Evolutionary conservation across 805 yeast genomes (phyloP).

Genomic region (Saccharomycopsis oosterbeekiorum): DNA sequence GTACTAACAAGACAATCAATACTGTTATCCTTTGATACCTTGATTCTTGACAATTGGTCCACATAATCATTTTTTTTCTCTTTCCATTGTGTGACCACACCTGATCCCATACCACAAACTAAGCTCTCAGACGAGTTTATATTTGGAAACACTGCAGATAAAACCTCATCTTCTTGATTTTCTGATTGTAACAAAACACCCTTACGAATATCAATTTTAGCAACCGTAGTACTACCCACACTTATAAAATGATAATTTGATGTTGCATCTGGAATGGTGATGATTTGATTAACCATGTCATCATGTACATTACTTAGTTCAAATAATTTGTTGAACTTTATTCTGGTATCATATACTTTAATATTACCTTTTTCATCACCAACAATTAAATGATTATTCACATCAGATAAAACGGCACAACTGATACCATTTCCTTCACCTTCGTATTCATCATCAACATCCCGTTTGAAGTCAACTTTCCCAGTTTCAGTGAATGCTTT

Average conservation of each 20-base stretch:
- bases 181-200: conserved; percentile 61
- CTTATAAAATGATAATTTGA: conserved; percentile 74
- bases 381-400: conserved; percentile 36
- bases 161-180: conserved; percentile 89
- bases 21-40: conserved; percentile 57
- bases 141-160: conserved; percentile 62
- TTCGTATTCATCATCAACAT: conserved; percentile 20
- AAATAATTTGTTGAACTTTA: conserved; percentile 35
- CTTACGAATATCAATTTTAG: conserved; percentile 70
- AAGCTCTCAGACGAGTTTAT: conserved; percentile 51
- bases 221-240: conserved; percentile 72
- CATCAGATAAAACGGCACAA: conserved; percentile 29
- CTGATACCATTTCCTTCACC: conserved; percentile 19
- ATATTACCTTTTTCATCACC: conserved; percentile 67
- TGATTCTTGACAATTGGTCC: conserved; percentile 75
- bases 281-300: conserved; percentile 67
- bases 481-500: conserved; percentile 66
- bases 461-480: conserved; percentile 51
- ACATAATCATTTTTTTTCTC: conserved; percentile 53
- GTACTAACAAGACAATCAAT: conserved; percentile 51
- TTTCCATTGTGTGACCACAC: conserved; percentile 81
- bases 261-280: conserved; percentile 49
- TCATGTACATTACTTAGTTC: conserved; percentile 50
- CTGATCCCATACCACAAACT: conserved; percentile 86
- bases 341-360: conserved; percentile 47